A percentile compares a stretch with the other conserved stretches of the same genome.
phyloP scores from a whole-genome alignment of 2,329 filamentous ascomycete genomes.

The Monilinia laxa region DNA sequence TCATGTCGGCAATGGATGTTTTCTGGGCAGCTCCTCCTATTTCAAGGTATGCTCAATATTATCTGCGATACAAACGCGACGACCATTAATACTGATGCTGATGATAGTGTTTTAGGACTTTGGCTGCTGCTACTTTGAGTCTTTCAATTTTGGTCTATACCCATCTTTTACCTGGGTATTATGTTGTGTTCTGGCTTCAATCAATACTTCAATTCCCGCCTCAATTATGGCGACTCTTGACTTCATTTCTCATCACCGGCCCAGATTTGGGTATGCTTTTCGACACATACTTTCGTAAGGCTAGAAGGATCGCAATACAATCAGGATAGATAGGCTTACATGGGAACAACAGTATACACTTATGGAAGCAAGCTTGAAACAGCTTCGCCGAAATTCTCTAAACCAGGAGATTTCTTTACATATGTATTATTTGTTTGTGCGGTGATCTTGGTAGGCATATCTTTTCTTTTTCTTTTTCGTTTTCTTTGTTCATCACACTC shows the following conservation, averaged over 20 bases:
- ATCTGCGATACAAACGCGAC: constrained; percentile 24
- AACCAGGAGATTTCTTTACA: constrained; percentile 64
- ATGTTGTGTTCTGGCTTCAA: constrained; percentile 52
- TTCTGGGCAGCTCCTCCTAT: constrained; percentile 68
- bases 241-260: constrained; percentile 43
- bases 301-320: constrained; percentile 28
- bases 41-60: constrained; percentile 54
- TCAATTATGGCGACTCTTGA: constrained; percentile 43
- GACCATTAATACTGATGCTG: constrained; percentile 47
- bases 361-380: constrained; percentile 64
- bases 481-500: constrained; percentile 42
- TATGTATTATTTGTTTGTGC: constrained; percentile 63
- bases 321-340: constrained; percentile 25
- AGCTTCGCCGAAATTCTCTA: constrained; percentile 58
- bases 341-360: constrained; percentile 54
- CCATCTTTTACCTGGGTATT: constrained; percentile 49
- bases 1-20: constrained; percentile 52
- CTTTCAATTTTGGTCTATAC: constrained; percentile 60
- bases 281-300: constrained; percentile 67
- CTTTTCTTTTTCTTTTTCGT: constrained; percentile 28
- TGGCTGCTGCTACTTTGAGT: constrained; percentile 59
- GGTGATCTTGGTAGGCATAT: constrained; percentile 61
- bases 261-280: constrained; percentile 52
- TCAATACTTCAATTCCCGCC: constrained; percentile 52
- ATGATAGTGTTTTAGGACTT: constrained; percentile 53